Evolutionary conservation across 169 alveolate genomes (phyloP), one percentile per base, ranked within the genome.

Genomic region (Babesia ovata): DNA sequence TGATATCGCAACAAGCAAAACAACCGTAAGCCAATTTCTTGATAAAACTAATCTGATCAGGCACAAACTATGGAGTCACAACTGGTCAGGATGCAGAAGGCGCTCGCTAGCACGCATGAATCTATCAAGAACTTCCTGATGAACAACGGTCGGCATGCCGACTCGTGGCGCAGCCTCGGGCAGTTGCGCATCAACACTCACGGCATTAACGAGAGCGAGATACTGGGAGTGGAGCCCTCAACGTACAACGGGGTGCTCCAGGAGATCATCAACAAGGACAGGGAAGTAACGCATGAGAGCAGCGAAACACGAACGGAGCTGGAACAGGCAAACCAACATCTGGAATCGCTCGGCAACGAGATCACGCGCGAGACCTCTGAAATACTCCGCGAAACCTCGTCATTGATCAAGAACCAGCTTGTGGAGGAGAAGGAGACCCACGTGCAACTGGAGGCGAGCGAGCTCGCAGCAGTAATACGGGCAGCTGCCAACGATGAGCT

Each of bases 111-210:
- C 36, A 39, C 58, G 22, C 76, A 67, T 21, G 76, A 67, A 45
- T 67, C 76, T 4, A 50, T 67, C 58, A 67, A 28, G 67, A 67
- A 67, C 65, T 52, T 67, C 24, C 33, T 67, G 65, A 29, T 54
- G 56, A 67, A 54, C 76, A 67, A 67, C n/a, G 76, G 76, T 10
- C 67, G 39, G 33, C 36, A 67, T 29, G 76, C 65, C 16, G 76
- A 67, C 13, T 42, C 76, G 56, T 67, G 76, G 76, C 50, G 44
- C 19, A 67, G 22, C 56, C 36, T 67, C 13, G 76, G 29, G 6
- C 28, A 22, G 14, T 45, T 50, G 28, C 29, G 39, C 29, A 53
- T 67, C 22, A 67, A 67, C 44, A 6, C 46, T 24, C n/a, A 16
- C 1, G 76, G 76, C n/a, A n/a, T 16, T 2, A 63, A 67, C 12